Evolutionary conservation across 495 filamentous ascomycete genomes (phyloP), one percentile per base, ranked within the genome.

Genomic region (Talaromyces thailandensis): DNA sequence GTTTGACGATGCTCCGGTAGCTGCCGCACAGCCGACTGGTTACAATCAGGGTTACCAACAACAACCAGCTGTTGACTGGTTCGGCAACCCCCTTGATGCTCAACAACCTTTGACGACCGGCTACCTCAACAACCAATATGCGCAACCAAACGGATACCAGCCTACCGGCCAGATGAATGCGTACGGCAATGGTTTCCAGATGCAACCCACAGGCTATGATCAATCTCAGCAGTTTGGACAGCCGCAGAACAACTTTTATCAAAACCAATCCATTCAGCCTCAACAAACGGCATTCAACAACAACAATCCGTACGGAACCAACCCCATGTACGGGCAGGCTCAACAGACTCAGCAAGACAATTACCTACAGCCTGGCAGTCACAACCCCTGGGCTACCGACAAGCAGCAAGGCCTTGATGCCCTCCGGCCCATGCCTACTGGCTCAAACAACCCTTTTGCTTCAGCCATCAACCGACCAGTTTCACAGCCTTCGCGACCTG

Each of bases 31-130:
- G 76, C 84, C 85, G 29, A 96, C 92, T 7, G 89, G 89, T 3
- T 92, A 88, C 77, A 97, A 97, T 72, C 93, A 96, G 74, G 92
- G 93, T 45, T 99, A 98, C 69, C 91, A 96, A 75, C 95, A 99
- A 74, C 93, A 96, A 68, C 84, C 85, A 61, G 89, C 90, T 8
- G 95, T 99, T 28, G 95, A 99, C 73, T 97, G 93, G 86, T 92
- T 91, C 63, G 95, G 93, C 26, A 99, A 99, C 75, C 91, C 91
- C 16, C 86, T 97, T 63, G 82, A 84, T 67, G 80, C 84, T 66
- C 87, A 90, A 68, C 82, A 86, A 56, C 88, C 92, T 58, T 84
- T 86, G 66, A 90, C 78, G 37, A 89, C 95, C 7, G 95, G 92
- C 21, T 97, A 86, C 70, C 76, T 96, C 65, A 88, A 88, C 75